Evolutionary conservation across 2,329 filamentous ascomycete species (phyloP), one percentile per base, ranked within the genome.

Genomic region (Botrytis aclada): DNA sequence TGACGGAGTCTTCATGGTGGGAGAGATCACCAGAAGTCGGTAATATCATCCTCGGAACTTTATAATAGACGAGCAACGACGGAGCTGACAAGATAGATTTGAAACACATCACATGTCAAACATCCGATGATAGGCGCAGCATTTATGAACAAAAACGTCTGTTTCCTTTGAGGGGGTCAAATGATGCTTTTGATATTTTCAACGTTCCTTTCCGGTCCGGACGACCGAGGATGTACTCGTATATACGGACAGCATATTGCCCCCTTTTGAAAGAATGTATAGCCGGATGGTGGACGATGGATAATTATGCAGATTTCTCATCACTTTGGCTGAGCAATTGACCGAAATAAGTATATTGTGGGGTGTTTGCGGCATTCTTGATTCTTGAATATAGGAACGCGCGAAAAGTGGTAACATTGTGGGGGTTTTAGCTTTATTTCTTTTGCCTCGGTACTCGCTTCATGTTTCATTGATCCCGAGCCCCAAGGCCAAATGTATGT

Each of bases 401-500:
- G 34, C 22, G 20, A 14, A 14, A 54, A 54, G 37, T 65, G 63
- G 16, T 25, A 25, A 67, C 37, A 41, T 69, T 58, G 47, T 69
- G 51, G 47, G 66, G 66, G 51, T 43, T 34, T n/a, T 16, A 60
- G 51, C 51, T 69, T 58, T 29, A 41, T 43, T 45, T n/a, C 43
- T 58, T 67, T 56, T 54, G 65, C 65, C 65, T 69, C 65, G 65
- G 65, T 45, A 32, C 51, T 69, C 65, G 65, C 65, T 69, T 69
- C 64, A 67, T 39, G 22, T 29, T 34, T 60, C n/a, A 61, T 34
- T 70, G 45, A 63, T 70, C 69, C 69, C 69, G 69, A 47, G 54
- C 61, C 29, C 29, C 32, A 63, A 62, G 60, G 22, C 60, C 56
- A 39, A 37, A 12, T 61, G 37, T n/a, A 12, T 61, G 37, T n/a